Evolutionary conservation across 495 filamentous ascomycete genomes (phyloP), one percentile per base, ranked within the genome.

Genomic region (Neurospora pannonica): DNA sequence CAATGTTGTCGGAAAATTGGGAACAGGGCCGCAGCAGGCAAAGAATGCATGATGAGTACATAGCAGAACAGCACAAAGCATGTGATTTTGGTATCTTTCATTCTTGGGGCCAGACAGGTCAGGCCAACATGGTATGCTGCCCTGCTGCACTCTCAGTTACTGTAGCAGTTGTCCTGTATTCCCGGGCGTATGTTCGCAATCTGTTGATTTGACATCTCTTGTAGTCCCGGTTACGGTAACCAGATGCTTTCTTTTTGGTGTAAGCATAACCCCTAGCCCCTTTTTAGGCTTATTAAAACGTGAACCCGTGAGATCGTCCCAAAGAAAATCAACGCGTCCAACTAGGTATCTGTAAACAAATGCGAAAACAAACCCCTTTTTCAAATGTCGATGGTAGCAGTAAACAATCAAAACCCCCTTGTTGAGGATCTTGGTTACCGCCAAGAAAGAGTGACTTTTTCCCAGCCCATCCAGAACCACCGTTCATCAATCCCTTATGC

Each of bases 351-450:
- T 67, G n/a, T 34, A 36, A 67, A 54, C 37, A 72, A 60, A 62
- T 60, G 71, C 24, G 40, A 48, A 42, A 36, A 42, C 42, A 42
- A 72, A 31, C 71, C 38, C 24, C n/a, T 37, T 60, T 72, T 54
- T 60, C 24, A 42, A 62, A 72, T 72, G 70, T 72, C 38, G 36
- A 15, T 48, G 54, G 71, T 75, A 70, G 48, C 74, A 69, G 21
- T 71, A 15, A 75, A 75, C 54, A 48, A 71, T 70, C 71, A 24
- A 10, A 71, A 28, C 1, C 46, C 34, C n/a, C 17, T 19, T 37
- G 10, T 72, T 21, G n/a, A 3, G 15, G 34, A 31, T 17, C 36
- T 73, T 70, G 43, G 28, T 11, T 13, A 34, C 48, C 34, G 11
- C 19, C n/a, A 74, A 74, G 6, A 60, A 54, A 24, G 24, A 15